Conservation (phyloP, 305 asterid genomes). For the Striga hermonthica region DNA sequence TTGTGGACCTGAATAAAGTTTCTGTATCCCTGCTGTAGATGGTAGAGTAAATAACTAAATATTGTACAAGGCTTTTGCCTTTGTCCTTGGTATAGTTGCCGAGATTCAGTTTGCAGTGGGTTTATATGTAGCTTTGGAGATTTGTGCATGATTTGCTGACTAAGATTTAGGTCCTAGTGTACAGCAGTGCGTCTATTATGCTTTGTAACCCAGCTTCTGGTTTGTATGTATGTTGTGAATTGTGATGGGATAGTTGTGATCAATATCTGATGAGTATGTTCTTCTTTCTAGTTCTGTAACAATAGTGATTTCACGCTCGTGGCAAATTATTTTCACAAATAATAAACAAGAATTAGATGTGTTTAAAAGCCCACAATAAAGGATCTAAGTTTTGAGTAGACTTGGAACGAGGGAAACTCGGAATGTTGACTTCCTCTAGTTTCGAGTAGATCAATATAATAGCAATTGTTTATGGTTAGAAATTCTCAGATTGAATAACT, state of each 20-base stretch:
- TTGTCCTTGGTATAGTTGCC: conserved; percentile 29
- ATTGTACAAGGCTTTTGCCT: conserved; percentile 27
- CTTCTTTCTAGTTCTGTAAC: not conserved
- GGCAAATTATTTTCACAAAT: not conserved
- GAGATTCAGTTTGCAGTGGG: conserved; percentile 29
- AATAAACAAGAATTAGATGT: not conserved
- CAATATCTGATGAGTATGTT: not conserved
- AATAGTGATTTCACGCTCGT: not conserved
- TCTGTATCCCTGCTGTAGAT: conserved; percentile 29
- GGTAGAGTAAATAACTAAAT: conserved; percentile 30
- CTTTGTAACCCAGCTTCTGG: conserved; percentile 31
- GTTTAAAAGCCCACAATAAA: too few relatives aligned
- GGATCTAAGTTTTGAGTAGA: too few relatives aligned
- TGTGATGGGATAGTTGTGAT: not conserved
- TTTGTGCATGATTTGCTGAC: conserved; percentile 14
- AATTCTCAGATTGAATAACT: too few relatives aligned
- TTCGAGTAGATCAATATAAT: too few relatives aligned
- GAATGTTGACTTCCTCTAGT: too few relatives aligned
- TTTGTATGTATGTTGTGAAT: conserved; percentile 30
- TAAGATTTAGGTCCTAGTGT: conserved; percentile 25
- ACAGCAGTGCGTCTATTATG: conserved; percentile 26
- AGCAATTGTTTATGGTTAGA: too few relatives aligned
- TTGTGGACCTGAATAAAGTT: conserved; percentile 30
- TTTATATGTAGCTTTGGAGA: conserved; percentile 27
- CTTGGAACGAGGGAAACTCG: too few relatives aligned